Base-by-base conservation (phyloP, 192 early-diverging fungal species). In the Phlyctochytrium bullatum region DNA sequence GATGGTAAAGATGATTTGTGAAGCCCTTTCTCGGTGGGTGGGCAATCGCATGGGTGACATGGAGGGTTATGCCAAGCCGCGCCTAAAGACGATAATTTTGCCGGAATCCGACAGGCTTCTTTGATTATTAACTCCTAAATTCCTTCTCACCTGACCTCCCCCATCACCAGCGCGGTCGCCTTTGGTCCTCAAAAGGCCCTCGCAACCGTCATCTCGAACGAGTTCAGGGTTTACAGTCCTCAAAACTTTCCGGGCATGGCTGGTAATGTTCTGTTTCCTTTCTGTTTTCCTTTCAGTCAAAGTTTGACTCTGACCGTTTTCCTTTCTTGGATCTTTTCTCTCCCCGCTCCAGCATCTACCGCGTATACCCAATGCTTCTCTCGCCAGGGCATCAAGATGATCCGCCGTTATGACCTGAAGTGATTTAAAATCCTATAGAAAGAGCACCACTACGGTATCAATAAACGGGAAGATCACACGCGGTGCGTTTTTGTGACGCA, bases 221-320 rank as follows among this genome's bases (percentile, higher is more conserved):
- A 61, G 20, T 73, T 79, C 35, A 56, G 60, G 23, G 71, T 69
- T 3, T 79, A 62, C 57, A 64, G 27, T 35, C 78, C 78, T 3
- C 76, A 80, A 72, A 53, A 40, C 25, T 80, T 75, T 52, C 78
- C 78, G 24, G 78, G 78, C 2, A 73, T 47, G 40, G 40, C 40
- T 14, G 40, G 40, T 47, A 36, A 52, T 17, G 24, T 6, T 34
- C 36, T 33, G 25, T 63, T 67, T 30, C 14, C 29, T 23, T 3
- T 53, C 54, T 53, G 4, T 20, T 25, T 23, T 29, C 6, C n/a
- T 12, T 67, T 3, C n/a, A 31, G 6, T 28, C 31, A 6, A 12
- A 16, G 4, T 53, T 27, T 57, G 54, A 47, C 6, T 14, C 40
- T 20, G 20, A 14, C 6, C 6, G 6, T 6, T 80, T 36, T n/a